phyloP scores from a whole-genome alignment of 2,329 filamentous ascomycete species.

The Colletotrichum lindemuthianum region DNA sequence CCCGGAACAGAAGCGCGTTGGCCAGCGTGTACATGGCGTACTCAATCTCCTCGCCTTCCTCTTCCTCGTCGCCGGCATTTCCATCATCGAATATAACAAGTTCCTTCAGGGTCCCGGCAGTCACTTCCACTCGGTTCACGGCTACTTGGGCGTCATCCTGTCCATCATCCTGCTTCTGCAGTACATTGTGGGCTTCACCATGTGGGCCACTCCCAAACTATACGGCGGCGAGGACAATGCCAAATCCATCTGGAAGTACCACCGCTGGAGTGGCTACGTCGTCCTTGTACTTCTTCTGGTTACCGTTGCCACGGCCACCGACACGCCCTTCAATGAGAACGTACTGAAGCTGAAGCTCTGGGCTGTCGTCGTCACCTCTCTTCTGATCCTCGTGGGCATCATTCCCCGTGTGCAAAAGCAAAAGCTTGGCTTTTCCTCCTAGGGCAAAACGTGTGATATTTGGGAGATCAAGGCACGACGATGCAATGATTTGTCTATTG shows the following conservation, averaged over 20 bases:
- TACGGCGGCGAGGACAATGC: constrained; percentile 84
- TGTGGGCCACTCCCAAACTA: constrained; percentile 78
- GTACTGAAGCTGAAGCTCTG: constrained; percentile 79
- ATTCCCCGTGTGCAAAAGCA: constrained; percentile 82
- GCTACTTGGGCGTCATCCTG: constrained; percentile 81
- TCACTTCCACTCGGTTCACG: constrained; percentile 86
- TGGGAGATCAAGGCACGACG: too few species aligned
- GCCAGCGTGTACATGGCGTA: constrained; percentile 71
- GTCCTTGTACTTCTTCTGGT: constrained; percentile 76
- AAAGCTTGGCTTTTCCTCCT: constrained; percentile 71
- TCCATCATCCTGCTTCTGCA: constrained; percentile 78
- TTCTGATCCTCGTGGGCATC: constrained; percentile 76
- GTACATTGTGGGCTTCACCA: constrained; percentile 81
- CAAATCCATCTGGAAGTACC: constrained; percentile 90
- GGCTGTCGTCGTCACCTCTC: constrained; percentile 73
- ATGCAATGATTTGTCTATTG: too few species aligned
- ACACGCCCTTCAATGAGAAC: constrained; percentile 77
- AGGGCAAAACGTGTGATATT: not conserved
- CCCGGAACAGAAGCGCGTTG: constrained; percentile 73
- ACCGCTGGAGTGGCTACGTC: constrained; percentile 80
- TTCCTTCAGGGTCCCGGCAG: constrained; percentile 65
- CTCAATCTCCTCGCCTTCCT: constrained; percentile 75
- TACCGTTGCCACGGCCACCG: constrained; percentile 78
- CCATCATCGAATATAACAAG: constrained; percentile 88
- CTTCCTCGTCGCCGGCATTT: constrained; percentile 70